A percentile compares a stretch with the other conserved stretches of the same genome.
phyloP scores from a whole-genome alignment of 495 filamentous ascomycete species.

The Tetracladium marchalianum region DNA sequence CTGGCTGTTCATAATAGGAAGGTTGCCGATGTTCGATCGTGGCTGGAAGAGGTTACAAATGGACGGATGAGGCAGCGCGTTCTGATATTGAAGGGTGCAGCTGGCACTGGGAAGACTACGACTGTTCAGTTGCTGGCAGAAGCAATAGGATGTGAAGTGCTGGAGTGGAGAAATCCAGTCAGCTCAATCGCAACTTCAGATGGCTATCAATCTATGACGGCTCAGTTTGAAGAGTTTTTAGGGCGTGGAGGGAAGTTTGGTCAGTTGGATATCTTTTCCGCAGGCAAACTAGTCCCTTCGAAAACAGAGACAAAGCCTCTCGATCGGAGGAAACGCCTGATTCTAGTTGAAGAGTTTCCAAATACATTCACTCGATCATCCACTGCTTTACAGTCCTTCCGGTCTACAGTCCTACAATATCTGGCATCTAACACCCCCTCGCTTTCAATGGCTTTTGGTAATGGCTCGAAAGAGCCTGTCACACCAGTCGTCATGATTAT shows the following conservation, averaged over 20 bases:
- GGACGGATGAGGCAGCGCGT: conserved; percentile 58
- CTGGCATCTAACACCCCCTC: conserved; percentile 50
- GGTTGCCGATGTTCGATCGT: conserved; percentile 71
- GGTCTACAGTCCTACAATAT: conserved; percentile 62
- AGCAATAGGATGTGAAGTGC: conserved; percentile 57
- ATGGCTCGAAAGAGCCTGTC: conserved; percentile 26
- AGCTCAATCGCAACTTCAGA: conserved; percentile 45
- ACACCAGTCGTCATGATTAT: conserved; percentile 82
- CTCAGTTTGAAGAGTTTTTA: conserved; percentile 88
- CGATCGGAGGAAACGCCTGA: conserved; percentile 39
- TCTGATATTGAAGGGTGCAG: conserved; percentile 80
- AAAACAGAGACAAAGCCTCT: conserved; percentile 20
- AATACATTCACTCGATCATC: conserved; percentile 65
- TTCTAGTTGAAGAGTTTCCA: conserved; percentile 92
- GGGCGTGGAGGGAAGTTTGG: conserved; percentile 67
- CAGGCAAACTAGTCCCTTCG: conserved; percentile 16
- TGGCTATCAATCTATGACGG: conserved; percentile 52
- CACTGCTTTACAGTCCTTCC: conserved; percentile 59
- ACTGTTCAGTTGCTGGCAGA: conserved; percentile 68
- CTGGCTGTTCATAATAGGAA: conserved; percentile 91
- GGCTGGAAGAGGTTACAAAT: conserved; percentile 65
- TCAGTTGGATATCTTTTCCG: conserved; percentile 53
- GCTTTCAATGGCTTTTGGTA: conserved; percentile 19
- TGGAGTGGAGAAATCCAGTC: conserved; percentile 86
- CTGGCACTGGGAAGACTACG: conserved; percentile 87